phyloP scores from a whole-genome alignment of 139 green algal species.

The Trebouxia sp. region DNA sequence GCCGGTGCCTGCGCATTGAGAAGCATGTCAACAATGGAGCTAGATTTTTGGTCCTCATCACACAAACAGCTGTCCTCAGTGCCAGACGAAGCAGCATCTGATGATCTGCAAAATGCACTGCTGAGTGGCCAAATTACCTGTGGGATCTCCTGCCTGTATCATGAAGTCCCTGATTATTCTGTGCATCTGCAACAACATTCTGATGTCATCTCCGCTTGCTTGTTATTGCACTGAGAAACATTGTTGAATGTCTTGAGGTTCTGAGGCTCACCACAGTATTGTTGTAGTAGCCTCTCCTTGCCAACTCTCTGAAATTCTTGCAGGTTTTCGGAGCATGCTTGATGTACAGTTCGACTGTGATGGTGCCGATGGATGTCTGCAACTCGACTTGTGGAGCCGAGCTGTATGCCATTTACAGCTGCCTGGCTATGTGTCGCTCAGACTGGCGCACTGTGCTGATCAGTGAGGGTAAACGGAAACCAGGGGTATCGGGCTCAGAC shows the following conservation, averaged over 20 bases:
- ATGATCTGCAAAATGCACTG: no score
- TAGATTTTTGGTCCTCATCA: no score
- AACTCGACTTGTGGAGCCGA: constrained; percentile 55
- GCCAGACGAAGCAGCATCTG: no score
- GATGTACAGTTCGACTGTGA: constrained; percentile 83
- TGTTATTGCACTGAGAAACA: background rate
- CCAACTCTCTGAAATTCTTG: constrained; percentile 92
- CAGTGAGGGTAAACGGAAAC: no score
- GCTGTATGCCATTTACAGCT: constrained; percentile 3
- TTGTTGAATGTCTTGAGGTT: no score
- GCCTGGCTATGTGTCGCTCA: background rate
- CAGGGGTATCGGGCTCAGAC: no score
- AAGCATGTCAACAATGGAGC: no score
- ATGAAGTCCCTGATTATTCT: constrained; percentile 91
- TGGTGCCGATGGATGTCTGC: constrained; percentile 69
- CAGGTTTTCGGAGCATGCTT: constrained; percentile 79
- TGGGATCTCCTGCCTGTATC: constrained; percentile 93
- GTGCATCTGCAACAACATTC: constrained; percentile 56
- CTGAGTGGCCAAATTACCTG: constrained; percentile 82
- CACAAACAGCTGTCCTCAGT: no score
- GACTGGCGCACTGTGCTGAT: background rate
- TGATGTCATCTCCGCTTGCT: background rate
- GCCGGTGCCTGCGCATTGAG: constrained; percentile 58
- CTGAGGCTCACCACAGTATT: constrained; percentile 52
- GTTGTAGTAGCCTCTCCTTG: constrained; percentile 91